Conservation (phyloP, 2,329 filamentous ascomycete species). For the Didymella pomorum region DNA sequence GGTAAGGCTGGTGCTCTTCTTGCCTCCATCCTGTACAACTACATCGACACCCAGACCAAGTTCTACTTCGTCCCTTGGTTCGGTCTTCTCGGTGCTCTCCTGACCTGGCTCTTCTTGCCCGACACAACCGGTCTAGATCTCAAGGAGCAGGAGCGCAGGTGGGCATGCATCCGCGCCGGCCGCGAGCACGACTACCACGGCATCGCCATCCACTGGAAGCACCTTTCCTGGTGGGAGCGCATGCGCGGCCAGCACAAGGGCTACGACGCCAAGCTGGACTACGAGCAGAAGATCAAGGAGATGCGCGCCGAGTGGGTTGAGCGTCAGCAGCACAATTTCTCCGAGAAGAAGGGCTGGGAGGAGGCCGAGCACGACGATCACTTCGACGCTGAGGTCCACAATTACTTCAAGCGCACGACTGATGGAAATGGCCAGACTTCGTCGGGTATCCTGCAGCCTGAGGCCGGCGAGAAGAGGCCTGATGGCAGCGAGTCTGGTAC, state of each 20-base stretch:
- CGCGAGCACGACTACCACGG: slow-evolving; percentile 87
- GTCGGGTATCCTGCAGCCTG: slow-evolving; percentile 22
- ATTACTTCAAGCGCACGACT: slow-evolving; percentile 45
- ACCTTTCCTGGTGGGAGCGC: slow-evolving; percentile 89
- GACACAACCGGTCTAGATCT: slow-evolving; percentile 96
- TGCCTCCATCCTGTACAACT: slow-evolving; percentile 91
- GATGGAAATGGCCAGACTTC: slow-evolving; percentile 25
- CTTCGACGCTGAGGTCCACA: slow-evolving; percentile 42
- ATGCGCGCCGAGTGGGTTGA: slow-evolving; percentile 68
- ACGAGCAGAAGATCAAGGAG: slow-evolving; percentile 83
- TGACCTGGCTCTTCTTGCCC: slow-evolving; percentile 88
- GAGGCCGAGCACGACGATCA: slow-evolving; percentile 42
- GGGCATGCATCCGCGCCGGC: slow-evolving; percentile 83
- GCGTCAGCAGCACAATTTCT: slow-evolving; percentile 62
- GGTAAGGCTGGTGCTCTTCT: slow-evolving; percentile 89
- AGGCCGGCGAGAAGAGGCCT: slow-evolving; percentile 25
- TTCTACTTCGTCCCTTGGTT: slow-evolving; percentile 97
- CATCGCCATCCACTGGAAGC: slow-evolving; percentile 87
- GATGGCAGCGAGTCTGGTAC: slow-evolving; percentile 21
- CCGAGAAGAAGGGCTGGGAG: slow-evolving; percentile 41
- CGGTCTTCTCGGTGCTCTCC: slow-evolving; percentile 82
- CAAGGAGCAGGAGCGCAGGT: slow-evolving; percentile 95
- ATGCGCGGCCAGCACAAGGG: slow-evolving; percentile 77
- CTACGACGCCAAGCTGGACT: slow-evolving; percentile 82
- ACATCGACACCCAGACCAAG: slow-evolving; percentile 83